Evolutionary conservation across 148 eudicot genomes (phyloP).

Genomic region (Rhododendron simsii): DNA sequence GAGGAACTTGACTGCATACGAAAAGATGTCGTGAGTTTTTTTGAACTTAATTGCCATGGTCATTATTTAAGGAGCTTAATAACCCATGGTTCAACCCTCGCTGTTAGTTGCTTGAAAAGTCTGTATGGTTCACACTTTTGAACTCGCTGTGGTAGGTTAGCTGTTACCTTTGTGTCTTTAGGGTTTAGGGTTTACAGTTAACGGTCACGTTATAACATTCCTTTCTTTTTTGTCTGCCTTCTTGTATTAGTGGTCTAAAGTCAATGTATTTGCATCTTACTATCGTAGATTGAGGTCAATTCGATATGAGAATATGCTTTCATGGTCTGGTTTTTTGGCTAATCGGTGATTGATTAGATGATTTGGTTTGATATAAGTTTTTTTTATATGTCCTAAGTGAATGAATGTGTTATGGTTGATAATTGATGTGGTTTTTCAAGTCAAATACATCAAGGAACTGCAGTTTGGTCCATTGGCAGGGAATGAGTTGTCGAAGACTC

Average conservation of each 20-base stretch:
- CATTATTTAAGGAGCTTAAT: background rate
- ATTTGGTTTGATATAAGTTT: background rate
- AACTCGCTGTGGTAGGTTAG: background rate
- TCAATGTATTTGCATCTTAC: background rate
- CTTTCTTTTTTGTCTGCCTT: background rate
- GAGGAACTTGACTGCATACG: conserved; percentile 74
- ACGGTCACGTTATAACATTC: background rate
- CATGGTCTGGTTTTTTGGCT: background rate
- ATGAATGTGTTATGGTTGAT: background rate
- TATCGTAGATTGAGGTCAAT: background rate
- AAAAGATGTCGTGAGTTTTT: conserved; percentile 78
- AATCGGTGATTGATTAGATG: background rate
- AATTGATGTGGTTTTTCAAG: background rate
- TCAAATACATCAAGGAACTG: background rate
- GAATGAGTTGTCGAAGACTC: background rate
- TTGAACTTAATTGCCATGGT: background rate
- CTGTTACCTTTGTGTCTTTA: background rate
- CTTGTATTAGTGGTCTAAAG: background rate
- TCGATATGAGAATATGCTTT: background rate
- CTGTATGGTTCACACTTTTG: background rate
- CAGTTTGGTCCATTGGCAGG: background rate
- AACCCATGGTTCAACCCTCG: background rate
- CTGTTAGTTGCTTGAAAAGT: background rate
- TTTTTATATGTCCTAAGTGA: background rate
- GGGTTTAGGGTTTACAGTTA: background rate